These are phyloP conservation scores for Rhynchosporium agropyri DNA, from an alignment of 2,329 filamentous ascomycete genomes.

Conservation along the genomic window DNA sequence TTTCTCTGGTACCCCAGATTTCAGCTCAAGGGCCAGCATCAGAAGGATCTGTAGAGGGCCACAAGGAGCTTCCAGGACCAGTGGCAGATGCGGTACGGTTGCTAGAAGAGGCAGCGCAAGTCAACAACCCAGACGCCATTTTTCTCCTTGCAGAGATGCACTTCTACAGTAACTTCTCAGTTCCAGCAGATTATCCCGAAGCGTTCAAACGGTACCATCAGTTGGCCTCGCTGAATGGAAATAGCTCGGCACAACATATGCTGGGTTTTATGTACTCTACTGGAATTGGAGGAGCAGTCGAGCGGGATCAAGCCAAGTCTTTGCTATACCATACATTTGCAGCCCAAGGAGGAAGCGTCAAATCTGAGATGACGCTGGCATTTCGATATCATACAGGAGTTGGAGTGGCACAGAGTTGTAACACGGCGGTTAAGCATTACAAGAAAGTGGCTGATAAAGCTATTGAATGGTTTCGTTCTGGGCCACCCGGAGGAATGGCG, in stretches of 20 bases:
- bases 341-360: constrained; percentile 77
- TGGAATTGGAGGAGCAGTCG: constrained; percentile 78
- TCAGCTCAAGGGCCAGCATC: constrained; percentile 63
- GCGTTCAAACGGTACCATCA: constrained; percentile 82
- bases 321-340: constrained; percentile 95
- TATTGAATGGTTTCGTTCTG: constrained; percentile 82
- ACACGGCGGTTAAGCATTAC: constrained; percentile 84
- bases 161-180: constrained; percentile 91
- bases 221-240: constrained; percentile 76
- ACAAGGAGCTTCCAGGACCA: constrained; percentile 50
- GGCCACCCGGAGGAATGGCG: constrained; percentile 82
- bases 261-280: constrained; percentile 94
- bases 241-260: constrained; percentile 95
- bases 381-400: constrained; percentile 86
- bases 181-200: constrained; percentile 77
- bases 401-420: constrained; percentile 82
- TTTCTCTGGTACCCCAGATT: constrained; percentile 62
- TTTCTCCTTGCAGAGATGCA: constrained; percentile 92
- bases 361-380: constrained; percentile 91
- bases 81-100: constrained; percentile 61
- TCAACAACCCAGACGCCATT: constrained; percentile 75
- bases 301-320: constrained; percentile 86
- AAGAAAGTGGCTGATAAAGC: constrained; percentile 93
- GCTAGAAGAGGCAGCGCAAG: constrained; percentile 58
- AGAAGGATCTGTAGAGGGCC: constrained; percentile 25